Base-by-base conservation (phyloP, 2,329 filamentous ascomycete genomes). In the Cercospora nicotianae region DNA sequence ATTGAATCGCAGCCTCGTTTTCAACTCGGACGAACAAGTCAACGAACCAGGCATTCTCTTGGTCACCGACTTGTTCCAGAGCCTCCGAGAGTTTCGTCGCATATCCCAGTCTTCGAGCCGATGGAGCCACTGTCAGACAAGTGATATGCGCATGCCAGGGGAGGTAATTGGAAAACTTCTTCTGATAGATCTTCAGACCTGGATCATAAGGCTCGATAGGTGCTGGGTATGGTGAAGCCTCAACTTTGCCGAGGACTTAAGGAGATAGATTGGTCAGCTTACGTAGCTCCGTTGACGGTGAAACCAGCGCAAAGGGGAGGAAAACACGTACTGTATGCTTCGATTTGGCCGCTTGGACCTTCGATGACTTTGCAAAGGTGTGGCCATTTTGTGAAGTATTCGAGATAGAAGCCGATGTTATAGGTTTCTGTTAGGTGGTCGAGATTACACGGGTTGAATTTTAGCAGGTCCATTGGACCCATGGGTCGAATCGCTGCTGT, bases 111-210 rank as follows among this genome's bases (percentile, higher is more conserved):
- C 95, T 88, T 30, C 95, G 90, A 60, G 93, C 93, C 66, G 90
- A 88, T 0, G 95, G 95, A 0, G 94, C 90, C 20, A 99, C 92
- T 0, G 95, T 98, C 62, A 99, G 85, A 39, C 94, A 95, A 4
- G 95, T 99, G 77, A 99, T 96, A 81, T 99, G 95, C 20, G 93
- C 94, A 82, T 99, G 95, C 92, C 93, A 98, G n/a, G 94, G 94
- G n/a, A 97, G 90, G 82, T 96, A 96, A 82, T 97, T 83, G 3
- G 81, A 79, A 70, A 81, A 79, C 12, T 81, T 78, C 72, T 79
- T 81, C 48, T 73, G 73, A 65, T 79, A 79, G 63, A 77, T 74
- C 20, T 74, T 76, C 23, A 79, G 68, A 58, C 73, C 64, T 13
- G 83, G 93, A 75, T 90, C 86, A 60, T 92, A 95, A 75, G 89